phyloP scores from a whole-genome alignment of 1,284 basidiomycete genomes.

The Coniophora puteana region DNA sequence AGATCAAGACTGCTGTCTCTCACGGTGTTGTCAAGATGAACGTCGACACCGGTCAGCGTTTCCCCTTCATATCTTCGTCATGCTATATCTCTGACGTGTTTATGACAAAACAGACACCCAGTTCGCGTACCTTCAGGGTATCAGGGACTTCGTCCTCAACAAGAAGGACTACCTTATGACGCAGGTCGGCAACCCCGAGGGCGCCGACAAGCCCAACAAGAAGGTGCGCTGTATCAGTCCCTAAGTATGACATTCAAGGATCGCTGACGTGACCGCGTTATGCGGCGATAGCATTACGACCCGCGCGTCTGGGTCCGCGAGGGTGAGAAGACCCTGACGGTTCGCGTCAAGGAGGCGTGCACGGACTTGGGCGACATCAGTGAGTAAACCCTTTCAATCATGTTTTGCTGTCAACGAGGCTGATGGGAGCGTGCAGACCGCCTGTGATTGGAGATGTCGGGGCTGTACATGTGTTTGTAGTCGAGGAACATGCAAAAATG shows the following conservation, averaged over 20 bases:
- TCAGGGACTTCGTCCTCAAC: slow-evolving; percentile 83
- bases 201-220: slow-evolving; percentile 95
- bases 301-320: slow-evolving; percentile 98
- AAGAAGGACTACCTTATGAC: slow-evolving; percentile 85
- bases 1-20: slow-evolving; percentile 89
- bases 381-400: slow-evolving; percentile 26
- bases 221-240: slow-evolving; percentile 52
- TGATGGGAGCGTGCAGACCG: slow-evolving; percentile 15
- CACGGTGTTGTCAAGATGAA: slow-evolving; percentile 99
- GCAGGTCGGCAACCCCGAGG: slow-evolving; percentile 95
- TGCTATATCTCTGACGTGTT: slow-evolving; percentile 6
- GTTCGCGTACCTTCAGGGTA: slow-evolving; percentile 89
- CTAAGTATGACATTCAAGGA: background rate
- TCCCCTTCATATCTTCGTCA: too few relatives aligned
- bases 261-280: slow-evolving; percentile 3
- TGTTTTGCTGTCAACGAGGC: background rate
- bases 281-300: slow-evolving; percentile 68
- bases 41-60: slow-evolving; percentile 71
- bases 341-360: slow-evolving; percentile 92
- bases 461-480: too few relatives aligned
- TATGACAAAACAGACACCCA: slow-evolving; percentile 63
- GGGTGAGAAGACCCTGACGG: slow-evolving; percentile 92
- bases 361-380: slow-evolving; percentile 81
- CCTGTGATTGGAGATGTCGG: slow-evolving; percentile 13
- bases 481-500: background rate